Evolutionary conservation across 768 basidiomycete species (phyloP), one percentile per base, ranked within the genome.

Genomic region (Boletus reticuloceps): DNA sequence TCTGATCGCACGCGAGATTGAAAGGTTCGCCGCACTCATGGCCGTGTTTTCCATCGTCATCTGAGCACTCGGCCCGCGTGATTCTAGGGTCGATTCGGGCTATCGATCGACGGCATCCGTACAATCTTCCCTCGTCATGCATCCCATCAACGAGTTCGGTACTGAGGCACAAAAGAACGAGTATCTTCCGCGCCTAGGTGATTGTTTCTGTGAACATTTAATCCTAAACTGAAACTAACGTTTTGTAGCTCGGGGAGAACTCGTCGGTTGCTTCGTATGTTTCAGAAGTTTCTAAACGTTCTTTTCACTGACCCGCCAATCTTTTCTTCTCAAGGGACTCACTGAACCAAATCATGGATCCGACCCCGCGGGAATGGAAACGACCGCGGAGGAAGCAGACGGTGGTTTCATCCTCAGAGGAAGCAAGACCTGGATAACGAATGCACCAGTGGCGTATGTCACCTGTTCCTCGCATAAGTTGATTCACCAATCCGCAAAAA

Each of bases 311-410:
- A 14, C 19, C 45, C 36, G 42, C 29, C 25, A 56, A 41, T 13
- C 5, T 19, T 50, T 39, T 49, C n/a, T 47, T 51, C 37, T 53
- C 41, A 55, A 96, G 94, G 94, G 95, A 29, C 75, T 98, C 41
- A 98, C 96, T 0, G 96, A 98, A 73, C 92, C 96, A 0, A 94
- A 98, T 62, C 94, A 97, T 66, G 96, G 96, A 22, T 98, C 95
- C 3, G 96, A 98, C 64, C 95, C 95, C 16, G 88, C 86, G n/a
- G 85, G 88, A n/a, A 98, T 98, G 96, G 91, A 95, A 65, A 97
- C 96, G 1, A 86, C 81, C 27, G 96, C 94, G 12, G 84, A 83
- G 58, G 92, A 97, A 69, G 78, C 79, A 0, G 88, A 88, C 51
- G 92, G 93, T 13, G 94, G 93, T 5, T 98, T 86, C 71, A 72